Evolutionary conservation across 257 asterid genomes (phyloP), one percentile per base, ranked within the genome.

Genomic region (Solanum piurae): DNA sequence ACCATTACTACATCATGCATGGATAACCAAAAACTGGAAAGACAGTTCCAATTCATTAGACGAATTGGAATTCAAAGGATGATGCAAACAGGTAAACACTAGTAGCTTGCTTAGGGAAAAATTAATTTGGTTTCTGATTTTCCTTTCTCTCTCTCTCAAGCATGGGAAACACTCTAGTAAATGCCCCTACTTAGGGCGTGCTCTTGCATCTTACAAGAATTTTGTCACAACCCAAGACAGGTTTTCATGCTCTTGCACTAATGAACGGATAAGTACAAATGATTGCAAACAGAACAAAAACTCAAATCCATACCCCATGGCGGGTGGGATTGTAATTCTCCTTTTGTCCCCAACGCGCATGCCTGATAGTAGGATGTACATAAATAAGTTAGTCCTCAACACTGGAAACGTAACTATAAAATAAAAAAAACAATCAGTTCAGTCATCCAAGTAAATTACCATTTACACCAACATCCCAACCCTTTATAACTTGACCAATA

Each of bases 291-390:
- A 9, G 29, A 82, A 42, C 20, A 40, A 7, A 77, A 82, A 20
- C 71, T 49, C 87, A 86, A 86, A 71, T 38, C 16, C 93, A 84
- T 96, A 96, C 99, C 99, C 99, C 99, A 97, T 97, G 62, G 94
- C 94, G 36, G 99, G 99, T 87, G 99, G 99, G 90, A 97, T 94
- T 34, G 98, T 96, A 55, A 97, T 93, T 87, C 98, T 94, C 89
- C 99, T 91, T 91, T 94, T 97, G 92, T 97, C 99, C 69, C 99
- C 99, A 21, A 93, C 68, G 12, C 98, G 98, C 99, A 97, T 97
- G 85, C 99, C 99, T 97, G 94, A 83, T 52, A 84, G 83, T 84
- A 80, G 75, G 90, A 88, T 11, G 83, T 80, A 87, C 60, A 74
- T 9, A 52, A 49, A 42, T 14, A 62, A 31, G 77, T 68, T 86